Base-by-base conservation (phyloP, 148 eudicot species). In the Silene uniflora region DNA sequence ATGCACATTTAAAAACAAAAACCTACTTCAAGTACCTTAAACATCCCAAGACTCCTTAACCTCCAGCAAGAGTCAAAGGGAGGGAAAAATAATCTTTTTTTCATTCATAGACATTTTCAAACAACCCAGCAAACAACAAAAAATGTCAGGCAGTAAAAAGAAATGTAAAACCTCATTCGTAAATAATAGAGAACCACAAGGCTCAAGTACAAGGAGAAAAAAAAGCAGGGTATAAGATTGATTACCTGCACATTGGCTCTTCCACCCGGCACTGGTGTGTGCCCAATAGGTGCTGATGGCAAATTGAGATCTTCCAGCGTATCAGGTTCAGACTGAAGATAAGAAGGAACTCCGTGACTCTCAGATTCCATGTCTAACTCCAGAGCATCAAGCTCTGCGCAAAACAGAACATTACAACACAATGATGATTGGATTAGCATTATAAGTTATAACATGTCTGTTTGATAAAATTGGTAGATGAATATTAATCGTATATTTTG, bases 351-450 rank as follows among this genome's bases (percentile, higher is more conserved):
- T 13, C 90, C 91, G 69, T 92, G 89, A 59, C 91, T 79, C 87
- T 95, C 97, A 10, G 90, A 89, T 77, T 89, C 98, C 85, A 95
- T 95, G 83, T 95, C 98, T 58, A 89, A 86, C 74, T 95, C 98
- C 82, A 92, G 79, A 73, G 91, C 97, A 87, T 95, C 98, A 78
- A 95, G 97, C 84, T 95, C 97, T 92, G 92, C 66, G 76, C 4
- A 29, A 5, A 17, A 49, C 32, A 19, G 6, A 65, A 46, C 22
- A 72, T 18, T 24, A 2, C 42, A 27, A 60, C 12, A 59, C 27
- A 21, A 67, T 16, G 59, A 49, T 25, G 21, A 77, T 21, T 22
- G 11, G 21, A 54, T 16, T 25, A 67, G 9, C 11, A 67, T 1
- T 52, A n/a, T 17, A 64, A 25, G 32, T 1, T 52, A 18, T 17